A percentile compares a stretch with the other conserved stretches of the same genome.
phyloP scores from a whole-genome alignment of 2,329 filamentous ascomycete genomes.

The Hymenoscyphus fructigenus region DNA sequence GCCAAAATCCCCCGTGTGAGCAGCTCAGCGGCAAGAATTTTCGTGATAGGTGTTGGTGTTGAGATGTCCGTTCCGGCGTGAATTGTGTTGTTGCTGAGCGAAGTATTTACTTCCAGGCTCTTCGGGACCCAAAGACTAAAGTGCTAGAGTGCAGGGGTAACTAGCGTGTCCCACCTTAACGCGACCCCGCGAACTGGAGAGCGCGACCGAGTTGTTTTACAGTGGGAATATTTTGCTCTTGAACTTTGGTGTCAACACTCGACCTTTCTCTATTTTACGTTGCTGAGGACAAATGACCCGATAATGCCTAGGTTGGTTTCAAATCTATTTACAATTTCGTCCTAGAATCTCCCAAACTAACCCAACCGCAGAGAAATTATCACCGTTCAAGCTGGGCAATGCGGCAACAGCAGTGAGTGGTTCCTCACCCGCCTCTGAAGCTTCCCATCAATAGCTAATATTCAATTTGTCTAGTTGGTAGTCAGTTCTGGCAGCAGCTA shows the following conservation, averaged over 20 bases:
- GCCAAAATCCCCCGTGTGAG: not conserved
- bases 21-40: not conserved
- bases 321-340: not conserved
- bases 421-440: constrained; percentile 13
- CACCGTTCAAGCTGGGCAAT: constrained; percentile 97
- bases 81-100: not conserved
- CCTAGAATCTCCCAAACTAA: constrained; percentile 1
- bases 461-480: constrained; percentile 65
- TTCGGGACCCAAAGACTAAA: not conserved
- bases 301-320: constrained; percentile 38
- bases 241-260: not conserved
- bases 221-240: not conserved
- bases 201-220: constrained; percentile 12
- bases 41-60: not conserved
- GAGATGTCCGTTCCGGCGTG: not conserved
- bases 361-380: constrained; percentile 82
- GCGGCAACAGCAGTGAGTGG: constrained; percentile 94
- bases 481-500: constrained; percentile 98
- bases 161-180: constrained; percentile 21
- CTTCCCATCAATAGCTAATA: constrained; percentile 16
- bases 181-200: constrained; percentile 13
- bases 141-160: not conserved
- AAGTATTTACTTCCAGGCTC: not conserved
- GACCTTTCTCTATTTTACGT: not conserved
- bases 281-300: constrained; percentile 23